Conservation (phyloP, 1,139 yeast genomes). For the Debaryomyces udenii region DNA sequence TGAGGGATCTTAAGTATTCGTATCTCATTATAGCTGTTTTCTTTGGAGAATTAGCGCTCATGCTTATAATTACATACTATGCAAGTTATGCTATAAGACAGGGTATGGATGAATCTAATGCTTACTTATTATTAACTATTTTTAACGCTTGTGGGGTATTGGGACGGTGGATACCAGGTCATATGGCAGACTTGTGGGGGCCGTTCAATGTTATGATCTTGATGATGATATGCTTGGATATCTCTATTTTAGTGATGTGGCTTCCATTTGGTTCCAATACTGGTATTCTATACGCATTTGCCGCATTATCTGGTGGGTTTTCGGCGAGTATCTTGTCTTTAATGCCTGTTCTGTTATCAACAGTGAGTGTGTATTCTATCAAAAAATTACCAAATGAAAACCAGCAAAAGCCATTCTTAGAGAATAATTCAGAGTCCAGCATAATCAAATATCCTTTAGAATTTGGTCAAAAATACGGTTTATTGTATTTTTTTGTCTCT, state of each 20-base stretch:
- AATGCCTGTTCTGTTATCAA: conserved; percentile 42
- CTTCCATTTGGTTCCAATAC: conserved; percentile 52
- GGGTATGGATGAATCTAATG: conserved; percentile 54
- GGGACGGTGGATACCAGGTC: conserved; percentile 61
- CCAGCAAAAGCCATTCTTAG: conserved; percentile 4
- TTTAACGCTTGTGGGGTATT: conserved; percentile 61
- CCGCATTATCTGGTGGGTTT: conserved; percentile 55
- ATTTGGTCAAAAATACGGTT: conserved; percentile 53
- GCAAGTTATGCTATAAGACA: conserved; percentile 57
- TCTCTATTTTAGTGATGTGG: conserved; percentile 52
- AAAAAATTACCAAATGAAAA: neutral
- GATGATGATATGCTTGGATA: conserved; percentile 43
- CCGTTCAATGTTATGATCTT: conserved; percentile 55
- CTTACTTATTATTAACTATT: conserved; percentile 56
- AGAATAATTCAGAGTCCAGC: neutral
- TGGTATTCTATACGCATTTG: conserved; percentile 48
- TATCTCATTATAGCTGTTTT: conserved; percentile 38
- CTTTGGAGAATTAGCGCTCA: conserved; percentile 57
- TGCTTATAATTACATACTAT: conserved; percentile 55
- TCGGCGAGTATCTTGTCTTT: conserved; percentile 36
- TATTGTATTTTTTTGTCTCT: conserved; percentile 47
- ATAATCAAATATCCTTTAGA: conserved; percentile 21
- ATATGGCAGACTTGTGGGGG: conserved; percentile 58
- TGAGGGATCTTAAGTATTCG: conserved; percentile 30
- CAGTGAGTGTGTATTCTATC: conserved; percentile 31